A percentile compares a stretch with the other conserved stretches of the same genome.
Conservation (phyloP, 1,139 yeast genomes). For the Geotrichum klebahnii region DNA sequence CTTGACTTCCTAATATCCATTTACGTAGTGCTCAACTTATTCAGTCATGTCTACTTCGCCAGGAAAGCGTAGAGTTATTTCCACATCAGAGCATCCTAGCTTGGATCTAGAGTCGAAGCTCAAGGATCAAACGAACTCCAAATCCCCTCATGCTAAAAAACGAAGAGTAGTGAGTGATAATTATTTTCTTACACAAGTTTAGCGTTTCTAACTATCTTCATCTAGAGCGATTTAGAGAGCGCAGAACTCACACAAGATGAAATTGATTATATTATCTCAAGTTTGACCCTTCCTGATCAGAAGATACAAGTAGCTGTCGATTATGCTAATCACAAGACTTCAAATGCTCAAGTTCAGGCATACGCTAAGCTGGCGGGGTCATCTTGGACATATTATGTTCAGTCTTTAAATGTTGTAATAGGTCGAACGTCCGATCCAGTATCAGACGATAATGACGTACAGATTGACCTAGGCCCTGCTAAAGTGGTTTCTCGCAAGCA, state of each 20-base stretch:
- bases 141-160: slow-evolving; percentile 1
- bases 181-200: no score
- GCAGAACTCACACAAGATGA: slow-evolving; percentile 34
- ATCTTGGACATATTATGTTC: slow-evolving; percentile 91
- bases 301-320: slow-evolving; percentile 45
- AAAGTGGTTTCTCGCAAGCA: slow-evolving; percentile 90
- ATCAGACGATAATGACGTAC: slow-evolving; percentile 46
- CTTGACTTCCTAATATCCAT: no score
- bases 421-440: slow-evolving; percentile 73
- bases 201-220: neutral
- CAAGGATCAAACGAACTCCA: neutral
- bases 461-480: slow-evolving; percentile 93
- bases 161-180: slow-evolving; percentile 7
- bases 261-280: slow-evolving; percentile 46
- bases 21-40: no score
- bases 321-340: slow-evolving; percentile 64
- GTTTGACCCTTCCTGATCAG: slow-evolving; percentile 45
- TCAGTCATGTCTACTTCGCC: no score
- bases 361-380: slow-evolving; percentile 94
- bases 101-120: neutral
- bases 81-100: slow-evolving; percentile 3
- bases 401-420: slow-evolving; percentile 67
- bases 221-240: slow-evolving; percentile 2
- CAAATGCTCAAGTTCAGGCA: slow-evolving; percentile 86
- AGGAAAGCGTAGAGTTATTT: slow-evolving; percentile 4